phyloP scores from a whole-genome alignment of 176 grass and related monocot species.

The Juncus inflexus region DNA sequence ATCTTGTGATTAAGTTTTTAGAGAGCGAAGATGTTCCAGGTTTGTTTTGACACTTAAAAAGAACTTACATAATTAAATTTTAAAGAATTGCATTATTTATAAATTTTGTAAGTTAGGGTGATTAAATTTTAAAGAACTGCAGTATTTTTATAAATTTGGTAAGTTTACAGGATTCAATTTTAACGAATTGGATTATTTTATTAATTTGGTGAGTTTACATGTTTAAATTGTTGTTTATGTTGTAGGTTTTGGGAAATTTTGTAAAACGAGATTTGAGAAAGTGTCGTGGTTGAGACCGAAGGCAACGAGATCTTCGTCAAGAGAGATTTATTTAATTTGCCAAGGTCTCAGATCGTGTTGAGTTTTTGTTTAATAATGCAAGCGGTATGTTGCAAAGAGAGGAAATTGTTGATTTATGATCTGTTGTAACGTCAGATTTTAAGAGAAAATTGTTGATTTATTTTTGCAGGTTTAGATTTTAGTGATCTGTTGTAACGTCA shows the following conservation, averaged over 20 bases:
- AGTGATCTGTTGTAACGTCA: no score
- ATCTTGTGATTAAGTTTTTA: slow-evolving; percentile 55
- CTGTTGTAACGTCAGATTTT: no score
- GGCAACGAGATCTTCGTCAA: slow-evolving; percentile 72
- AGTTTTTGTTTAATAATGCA: not conserved
- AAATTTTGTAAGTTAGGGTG: no score
- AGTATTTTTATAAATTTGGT: no score
- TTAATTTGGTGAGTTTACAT: not conserved
- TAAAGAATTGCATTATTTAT: no score
- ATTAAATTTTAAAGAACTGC: no score
- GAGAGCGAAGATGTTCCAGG: slow-evolving; percentile 28
- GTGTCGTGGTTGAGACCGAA: slow-evolving; percentile 75
- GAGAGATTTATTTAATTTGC: slow-evolving; percentile 91
- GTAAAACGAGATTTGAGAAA: slow-evolving; percentile 67
- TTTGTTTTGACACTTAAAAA: not conserved
- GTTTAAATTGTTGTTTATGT: not conserved
- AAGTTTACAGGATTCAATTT: no score
- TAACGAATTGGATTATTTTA: not conserved
- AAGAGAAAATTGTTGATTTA: no score
- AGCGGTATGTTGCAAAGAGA: no score
- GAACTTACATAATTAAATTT: not conserved
- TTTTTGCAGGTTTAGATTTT: no score
- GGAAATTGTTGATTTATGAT: no score
- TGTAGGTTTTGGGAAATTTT: slow-evolving; percentile 80
- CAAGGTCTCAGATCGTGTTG: slow-evolving; percentile 54